Percentiles rank a stretch among this genome's conserved stretches.
Conservation (phyloP, 169 alveolate species). For the Plasmodium knowlesi region DNA sequence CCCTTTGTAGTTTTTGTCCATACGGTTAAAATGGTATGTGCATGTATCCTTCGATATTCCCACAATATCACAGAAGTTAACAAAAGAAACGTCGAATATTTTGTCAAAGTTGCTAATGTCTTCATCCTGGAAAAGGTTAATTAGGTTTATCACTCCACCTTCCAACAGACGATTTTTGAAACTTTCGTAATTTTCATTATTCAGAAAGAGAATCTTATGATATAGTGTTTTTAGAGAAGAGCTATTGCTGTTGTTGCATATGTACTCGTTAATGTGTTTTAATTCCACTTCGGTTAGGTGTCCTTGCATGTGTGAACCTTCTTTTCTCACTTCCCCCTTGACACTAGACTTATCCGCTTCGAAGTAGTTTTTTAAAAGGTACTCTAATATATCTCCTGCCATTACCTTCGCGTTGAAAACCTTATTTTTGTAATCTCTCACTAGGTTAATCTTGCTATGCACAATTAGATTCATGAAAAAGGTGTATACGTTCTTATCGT, state of each 20-base stretch:
- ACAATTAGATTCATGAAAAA: conserved; percentile 58
- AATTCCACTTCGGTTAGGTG: conserved; percentile 18
- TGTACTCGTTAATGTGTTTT: conserved; percentile 44
- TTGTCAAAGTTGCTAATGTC: conserved; percentile 59
- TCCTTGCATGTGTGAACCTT: background rate
- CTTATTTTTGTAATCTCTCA: conserved; percentile 19
- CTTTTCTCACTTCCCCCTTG: background rate
- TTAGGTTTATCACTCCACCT: conserved; percentile 63
- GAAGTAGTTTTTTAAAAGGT: conserved; percentile 24
- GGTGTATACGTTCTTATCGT: conserved; percentile 35
- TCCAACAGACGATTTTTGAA: conserved; percentile 56
- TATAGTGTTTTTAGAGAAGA: conserved; percentile 35
- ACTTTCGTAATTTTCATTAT: conserved; percentile 32
- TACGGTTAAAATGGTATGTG: conserved; percentile 46
- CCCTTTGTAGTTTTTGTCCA: conserved; percentile 33
- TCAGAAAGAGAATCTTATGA: conserved; percentile 48
- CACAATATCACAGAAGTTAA: conserved; percentile 63
- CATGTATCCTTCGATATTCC: conserved; percentile 69
- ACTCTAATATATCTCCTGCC: conserved; percentile 19
- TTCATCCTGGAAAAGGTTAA: conserved; percentile 68
- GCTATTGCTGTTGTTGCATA: conserved; percentile 39
- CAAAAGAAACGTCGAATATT: conserved; percentile 71
- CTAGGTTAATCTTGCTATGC: conserved; percentile 40
- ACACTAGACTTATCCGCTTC: background rate
- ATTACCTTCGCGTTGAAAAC: conserved; percentile 38